Conservation (phyloP, 202 grass and related monocot species). For the Digitaria exilis region DNA sequence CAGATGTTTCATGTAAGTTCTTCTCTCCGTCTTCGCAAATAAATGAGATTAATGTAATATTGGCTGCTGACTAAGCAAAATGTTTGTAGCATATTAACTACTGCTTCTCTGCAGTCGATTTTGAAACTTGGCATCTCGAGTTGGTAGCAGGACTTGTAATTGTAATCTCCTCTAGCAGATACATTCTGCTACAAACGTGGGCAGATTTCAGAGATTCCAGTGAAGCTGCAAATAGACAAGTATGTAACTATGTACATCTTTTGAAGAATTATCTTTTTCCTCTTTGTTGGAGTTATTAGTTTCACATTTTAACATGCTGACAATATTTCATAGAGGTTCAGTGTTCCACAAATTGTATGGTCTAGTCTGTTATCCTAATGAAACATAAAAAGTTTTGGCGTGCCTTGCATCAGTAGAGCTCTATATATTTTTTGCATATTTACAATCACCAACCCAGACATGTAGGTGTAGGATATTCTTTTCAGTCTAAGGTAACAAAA, state of each 20-base stretch:
- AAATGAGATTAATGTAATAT: not conserved
- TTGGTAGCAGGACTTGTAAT: constrained; percentile 67
- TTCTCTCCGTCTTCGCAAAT: not conserved
- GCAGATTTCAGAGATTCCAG: constrained; percentile 84
- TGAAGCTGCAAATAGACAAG: constrained; percentile 81
- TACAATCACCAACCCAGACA: not conserved
- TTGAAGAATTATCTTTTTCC: not conserved
- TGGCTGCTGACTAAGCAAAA: not conserved
- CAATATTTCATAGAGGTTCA: not conserved
- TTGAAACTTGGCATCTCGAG: constrained; percentile 81
- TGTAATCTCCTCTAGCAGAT: constrained; percentile 69
- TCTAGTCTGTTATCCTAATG: not conserved
- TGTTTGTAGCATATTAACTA: not conserved
- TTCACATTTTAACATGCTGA: not conserved
- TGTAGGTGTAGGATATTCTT: not conserved
- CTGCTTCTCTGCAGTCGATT: constrained; percentile 62
- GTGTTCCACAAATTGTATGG: not conserved
- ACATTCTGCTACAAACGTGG: constrained; percentile 73
- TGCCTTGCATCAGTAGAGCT: not conserved
- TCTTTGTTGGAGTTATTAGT: not conserved
- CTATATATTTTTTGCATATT: not conserved
- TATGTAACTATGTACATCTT: constrained; percentile 53
- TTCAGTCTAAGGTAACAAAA: not conserved
- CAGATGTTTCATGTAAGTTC: constrained; percentile 63
- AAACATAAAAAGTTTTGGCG: not conserved